Conservation (phyloP, 495 filamentous ascomycete genomes). For the Hyaloscypha finlandica region DNA sequence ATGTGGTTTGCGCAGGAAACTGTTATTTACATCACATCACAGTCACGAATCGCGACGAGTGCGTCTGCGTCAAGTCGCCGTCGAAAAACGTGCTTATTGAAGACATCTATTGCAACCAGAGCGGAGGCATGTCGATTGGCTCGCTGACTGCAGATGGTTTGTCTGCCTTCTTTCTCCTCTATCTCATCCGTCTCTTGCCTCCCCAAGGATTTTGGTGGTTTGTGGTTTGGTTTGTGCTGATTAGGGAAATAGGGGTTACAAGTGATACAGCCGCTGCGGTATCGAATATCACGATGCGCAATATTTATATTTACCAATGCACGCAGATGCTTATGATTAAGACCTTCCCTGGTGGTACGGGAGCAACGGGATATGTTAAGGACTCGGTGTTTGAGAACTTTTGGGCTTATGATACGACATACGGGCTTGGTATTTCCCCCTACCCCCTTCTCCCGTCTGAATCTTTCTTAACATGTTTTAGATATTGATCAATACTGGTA, state of each 20-base stretch:
- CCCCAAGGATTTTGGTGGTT: conserved; percentile 31
- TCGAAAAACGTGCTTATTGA: conserved; percentile 55
- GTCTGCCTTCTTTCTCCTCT: conserved; percentile 26
- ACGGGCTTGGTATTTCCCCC: neutral
- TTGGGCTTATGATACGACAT: conserved; percentile 4
- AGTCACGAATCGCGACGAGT: conserved; percentile 59
- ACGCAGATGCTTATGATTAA: conserved; percentile 70
- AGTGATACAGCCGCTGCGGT: conserved; percentile 35
- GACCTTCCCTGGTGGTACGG: conserved; percentile 43
- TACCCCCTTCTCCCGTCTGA: conserved; percentile 55
- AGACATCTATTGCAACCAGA: conserved; percentile 60
- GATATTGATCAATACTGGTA: conserved; percentile 49
- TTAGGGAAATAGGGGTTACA: neutral
- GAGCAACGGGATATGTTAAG: conserved; percentile 41
- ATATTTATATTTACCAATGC: conserved; percentile 53
- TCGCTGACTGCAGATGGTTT: conserved; percentile 4
- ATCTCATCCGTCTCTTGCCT: too few relatives aligned
- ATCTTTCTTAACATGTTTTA: conserved; percentile 45
- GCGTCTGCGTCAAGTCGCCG: conserved; percentile 54
- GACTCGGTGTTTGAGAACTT: conserved; percentile 37
- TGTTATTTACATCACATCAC: conserved; percentile 53
- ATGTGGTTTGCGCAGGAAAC: conserved; percentile 47
- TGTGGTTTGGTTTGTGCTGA: neutral
- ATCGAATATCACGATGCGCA: conserved; percentile 49
- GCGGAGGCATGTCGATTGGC: conserved; percentile 55